Percentiles rank a stretch among this genome's conserved stretches.
Conservation (phyloP, 768 basidiomycete genomes). For the Mycena floridula region DNA sequence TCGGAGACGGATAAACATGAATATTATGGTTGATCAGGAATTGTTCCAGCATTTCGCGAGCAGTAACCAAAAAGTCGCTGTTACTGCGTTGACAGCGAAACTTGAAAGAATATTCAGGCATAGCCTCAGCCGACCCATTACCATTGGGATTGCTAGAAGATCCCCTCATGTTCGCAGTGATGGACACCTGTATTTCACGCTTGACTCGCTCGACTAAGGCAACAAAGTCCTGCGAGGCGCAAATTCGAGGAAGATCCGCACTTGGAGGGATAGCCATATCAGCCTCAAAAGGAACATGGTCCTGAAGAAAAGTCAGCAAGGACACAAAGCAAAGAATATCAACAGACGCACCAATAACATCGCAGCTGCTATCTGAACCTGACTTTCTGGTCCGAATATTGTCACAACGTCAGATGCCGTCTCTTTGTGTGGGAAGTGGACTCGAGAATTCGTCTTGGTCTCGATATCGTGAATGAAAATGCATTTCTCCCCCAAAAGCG, state of each 20-base stretch:
- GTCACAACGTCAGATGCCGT: slow-evolving; percentile 90
- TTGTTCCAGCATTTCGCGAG: slow-evolving; percentile 89
- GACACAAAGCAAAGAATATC: not conserved
- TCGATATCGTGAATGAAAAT: slow-evolving; percentile 98
- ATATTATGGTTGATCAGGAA: slow-evolving; percentile 82
- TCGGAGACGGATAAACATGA: slow-evolving; percentile 73
- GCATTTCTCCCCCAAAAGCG: slow-evolving; percentile 89
- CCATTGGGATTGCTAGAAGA: slow-evolving; percentile 43
- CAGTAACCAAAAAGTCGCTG: slow-evolving; percentile 86
- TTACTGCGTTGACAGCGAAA: slow-evolving; percentile 95
- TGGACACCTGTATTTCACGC: slow-evolving; percentile 88
- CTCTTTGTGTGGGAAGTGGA: slow-evolving; percentile 92
- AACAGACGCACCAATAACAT: slow-evolving; percentile 77
- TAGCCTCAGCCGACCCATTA: slow-evolving; percentile 41
- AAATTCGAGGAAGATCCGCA: slow-evolving; percentile 70
- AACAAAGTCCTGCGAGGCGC: slow-evolving; percentile 74
- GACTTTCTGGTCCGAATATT: slow-evolving; percentile 96
- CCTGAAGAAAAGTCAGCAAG: slow-evolving; percentile 37
- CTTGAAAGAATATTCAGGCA: slow-evolving; percentile 85
- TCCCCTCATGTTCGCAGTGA: slow-evolving; percentile 73
- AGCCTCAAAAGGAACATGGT: slow-evolving; percentile 94
- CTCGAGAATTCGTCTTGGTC: slow-evolving; percentile 88
- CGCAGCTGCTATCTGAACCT: slow-evolving; percentile 93
- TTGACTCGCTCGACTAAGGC: slow-evolving; percentile 88
- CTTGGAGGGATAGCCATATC: slow-evolving; percentile 88